These are phyloP conservation scores for Gastroboletus turbinatus DNA, from an alignment of 1,284 basidiomycete genomes.

Conservation along the genomic window DNA sequence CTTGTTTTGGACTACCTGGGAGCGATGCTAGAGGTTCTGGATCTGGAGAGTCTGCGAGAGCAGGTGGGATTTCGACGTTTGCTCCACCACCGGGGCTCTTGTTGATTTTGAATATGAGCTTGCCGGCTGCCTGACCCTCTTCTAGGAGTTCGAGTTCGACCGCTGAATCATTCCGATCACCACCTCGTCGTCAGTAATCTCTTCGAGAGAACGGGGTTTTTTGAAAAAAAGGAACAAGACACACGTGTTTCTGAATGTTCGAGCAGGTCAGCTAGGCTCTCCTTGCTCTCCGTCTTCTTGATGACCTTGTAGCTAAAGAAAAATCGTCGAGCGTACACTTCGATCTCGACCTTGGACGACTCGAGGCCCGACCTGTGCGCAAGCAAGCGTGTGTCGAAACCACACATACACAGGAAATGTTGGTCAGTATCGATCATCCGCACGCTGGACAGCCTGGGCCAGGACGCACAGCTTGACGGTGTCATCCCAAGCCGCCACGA, in stretches of 20 bases:
- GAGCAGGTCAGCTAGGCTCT: constrained; percentile 33
- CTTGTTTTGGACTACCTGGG: constrained; percentile 6
- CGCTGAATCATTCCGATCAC: constrained; percentile 11
- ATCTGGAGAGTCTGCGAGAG: background rate
- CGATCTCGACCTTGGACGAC: constrained; percentile 34
- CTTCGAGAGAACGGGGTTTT: background rate
- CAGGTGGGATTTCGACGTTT: constrained; percentile 8
- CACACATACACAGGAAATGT: background rate
- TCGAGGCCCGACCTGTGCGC: constrained; percentile 28
- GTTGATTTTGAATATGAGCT: constrained; percentile 27
- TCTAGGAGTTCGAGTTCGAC: constrained; percentile 33
- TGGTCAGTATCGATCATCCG: background rate
- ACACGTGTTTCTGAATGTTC: constrained; percentile 32
- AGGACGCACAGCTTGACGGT: constrained; percentile 26
- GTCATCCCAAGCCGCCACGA: constrained; percentile 31
- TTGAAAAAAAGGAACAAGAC: constrained; percentile 6
- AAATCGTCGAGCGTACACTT: constrained; percentile 33
- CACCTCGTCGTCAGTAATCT: background rate
- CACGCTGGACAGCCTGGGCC: background rate
- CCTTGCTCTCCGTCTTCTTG: constrained; percentile 35
- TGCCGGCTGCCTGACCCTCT: constrained; percentile 32
- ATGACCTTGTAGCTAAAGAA: constrained; percentile 36
- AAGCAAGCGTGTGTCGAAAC: background rate
- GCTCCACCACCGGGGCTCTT: constrained; percentile 9
- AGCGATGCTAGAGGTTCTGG: background rate